phyloP scores from a whole-genome alignment of 2,329 filamentous ascomycete genomes.

The Trichoderma sp. region DNA sequence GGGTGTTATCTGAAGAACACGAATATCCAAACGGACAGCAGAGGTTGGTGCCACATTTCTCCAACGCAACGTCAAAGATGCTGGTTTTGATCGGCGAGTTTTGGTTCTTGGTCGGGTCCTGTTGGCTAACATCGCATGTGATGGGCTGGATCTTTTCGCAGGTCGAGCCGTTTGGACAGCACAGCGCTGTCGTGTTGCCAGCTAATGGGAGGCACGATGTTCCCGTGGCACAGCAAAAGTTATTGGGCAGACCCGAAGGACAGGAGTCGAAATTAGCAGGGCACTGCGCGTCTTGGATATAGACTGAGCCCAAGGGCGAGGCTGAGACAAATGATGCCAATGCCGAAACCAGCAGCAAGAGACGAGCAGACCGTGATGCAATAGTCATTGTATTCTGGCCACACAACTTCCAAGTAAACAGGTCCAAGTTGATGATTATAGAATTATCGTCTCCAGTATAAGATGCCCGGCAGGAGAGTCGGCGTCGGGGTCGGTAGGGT shows the following conservation, averaged over 20 bases:
- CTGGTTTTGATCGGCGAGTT: conserved; percentile 66
- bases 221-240: conserved; percentile 65
- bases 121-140: conserved; percentile 61
- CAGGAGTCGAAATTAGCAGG: conserved; percentile 55
- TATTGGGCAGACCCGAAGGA: conserved; percentile 55
- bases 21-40: conserved; percentile 76
- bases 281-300: conserved; percentile 53
- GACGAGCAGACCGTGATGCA: conserved; percentile 3
- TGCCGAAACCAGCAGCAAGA: conserved; percentile 23
- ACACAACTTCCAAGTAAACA: background rate
- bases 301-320: conserved; percentile 32
- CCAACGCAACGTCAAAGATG: conserved; percentile 57
- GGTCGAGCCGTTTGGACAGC: conserved; percentile 61
- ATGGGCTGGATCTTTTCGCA: conserved; percentile 66
- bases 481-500: background rate
- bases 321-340: conserved; percentile 20
- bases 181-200: conserved; percentile 66
- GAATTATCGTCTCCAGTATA: background rate
- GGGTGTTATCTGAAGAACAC: conserved; percentile 50
- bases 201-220: conserved; percentile 63
- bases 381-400: background rate
- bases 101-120: conserved; percentile 60
- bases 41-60: conserved; percentile 53
- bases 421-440: background rate
- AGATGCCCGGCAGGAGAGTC: background rate